A percentile compares a stretch with the other conserved stretches of the same genome.
phyloP scores from a whole-genome alignment of 1,284 basidiomycete species.

The Anthracocystis panici-leucophaei region DNA sequence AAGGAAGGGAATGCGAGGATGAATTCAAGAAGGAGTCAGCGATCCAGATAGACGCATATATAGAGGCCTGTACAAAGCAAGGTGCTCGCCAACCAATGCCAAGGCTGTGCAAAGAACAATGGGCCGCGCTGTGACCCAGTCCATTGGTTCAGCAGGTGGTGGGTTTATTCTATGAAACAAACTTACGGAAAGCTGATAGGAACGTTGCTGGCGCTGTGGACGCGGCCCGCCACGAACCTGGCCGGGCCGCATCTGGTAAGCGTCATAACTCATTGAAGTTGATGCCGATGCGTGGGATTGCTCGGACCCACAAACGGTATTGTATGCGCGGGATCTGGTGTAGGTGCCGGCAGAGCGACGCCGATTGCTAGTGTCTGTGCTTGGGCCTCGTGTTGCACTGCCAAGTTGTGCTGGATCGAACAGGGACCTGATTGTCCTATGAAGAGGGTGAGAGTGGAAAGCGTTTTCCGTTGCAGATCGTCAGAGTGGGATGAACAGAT shows the following conservation, averaged over 20 bases:
- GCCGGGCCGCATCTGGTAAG: constrained; percentile 25
- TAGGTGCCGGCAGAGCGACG: not conserved
- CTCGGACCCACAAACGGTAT: not conserved
- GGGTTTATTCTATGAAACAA: not conserved
- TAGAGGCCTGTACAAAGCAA: not conserved
- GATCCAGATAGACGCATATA: not conserved
- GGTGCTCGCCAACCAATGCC: not conserved
- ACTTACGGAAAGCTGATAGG: constrained; percentile 41
- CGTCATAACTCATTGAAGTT: constrained; percentile 34
- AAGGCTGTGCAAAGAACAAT: not conserved
- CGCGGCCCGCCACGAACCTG: constrained; percentile 20
- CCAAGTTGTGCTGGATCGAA: not conserved
- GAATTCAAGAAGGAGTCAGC: not conserved
- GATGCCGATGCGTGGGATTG: not conserved
- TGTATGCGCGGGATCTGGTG: not conserved
- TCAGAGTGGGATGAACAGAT: not conserved
- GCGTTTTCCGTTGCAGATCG: not conserved
- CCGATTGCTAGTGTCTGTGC: too few species aligned
- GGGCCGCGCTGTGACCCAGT: not conserved
- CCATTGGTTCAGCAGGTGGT: not conserved
- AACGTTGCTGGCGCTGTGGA: constrained; percentile 29
- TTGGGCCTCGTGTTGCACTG: too few species aligned
- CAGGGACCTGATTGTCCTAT: too few species aligned
- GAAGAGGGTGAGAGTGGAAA: not conserved
- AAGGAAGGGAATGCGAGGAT: not conserved